phyloP scores from a whole-genome alignment of 2,329 filamentous ascomycete species.

The Stachybotrys echinatus region DNA sequence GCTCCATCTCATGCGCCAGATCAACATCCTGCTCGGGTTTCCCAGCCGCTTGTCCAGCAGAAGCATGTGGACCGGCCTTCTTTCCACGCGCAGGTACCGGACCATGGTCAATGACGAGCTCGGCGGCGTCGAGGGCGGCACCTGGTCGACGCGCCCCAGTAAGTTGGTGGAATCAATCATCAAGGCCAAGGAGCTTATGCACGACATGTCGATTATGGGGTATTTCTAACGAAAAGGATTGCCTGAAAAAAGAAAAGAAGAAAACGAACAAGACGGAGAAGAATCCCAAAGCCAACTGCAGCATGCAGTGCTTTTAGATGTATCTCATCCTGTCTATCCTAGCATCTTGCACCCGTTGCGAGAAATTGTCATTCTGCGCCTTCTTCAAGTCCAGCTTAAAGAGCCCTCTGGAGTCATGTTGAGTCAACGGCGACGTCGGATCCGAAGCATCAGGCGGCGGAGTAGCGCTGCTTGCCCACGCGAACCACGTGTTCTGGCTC shows the following conservation, averaged over 20 bases:
- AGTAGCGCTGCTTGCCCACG: background rate
- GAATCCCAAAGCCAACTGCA: background rate
- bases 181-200: slow-evolving; percentile 12
- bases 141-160: slow-evolving; percentile 15
- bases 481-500: background rate
- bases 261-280: background rate
- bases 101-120: slow-evolving; percentile 19
- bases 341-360: background rate
- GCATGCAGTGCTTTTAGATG: background rate
- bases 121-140: slow-evolving; percentile 12
- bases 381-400: background rate
- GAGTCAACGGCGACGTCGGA: background rate
- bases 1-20: slow-evolving; percentile 16
- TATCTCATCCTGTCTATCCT: background rate
- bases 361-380: background rate
- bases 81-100: slow-evolving; percentile 11
- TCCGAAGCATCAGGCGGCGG: background rate
- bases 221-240: slow-evolving; percentile 5
- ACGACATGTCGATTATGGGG: slow-evolving; percentile 16
- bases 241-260: too few species aligned
- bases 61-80: slow-evolving; percentile 18
- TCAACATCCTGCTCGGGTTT: slow-evolving; percentile 18
- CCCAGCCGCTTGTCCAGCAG: slow-evolving; percentile 14
- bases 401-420: background rate
- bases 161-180: slow-evolving; percentile 13